These are phyloP conservation scores for Otatea glauca DNA, from an alignment of 176 grass and related monocot species.

Conservation along the genomic window DNA sequence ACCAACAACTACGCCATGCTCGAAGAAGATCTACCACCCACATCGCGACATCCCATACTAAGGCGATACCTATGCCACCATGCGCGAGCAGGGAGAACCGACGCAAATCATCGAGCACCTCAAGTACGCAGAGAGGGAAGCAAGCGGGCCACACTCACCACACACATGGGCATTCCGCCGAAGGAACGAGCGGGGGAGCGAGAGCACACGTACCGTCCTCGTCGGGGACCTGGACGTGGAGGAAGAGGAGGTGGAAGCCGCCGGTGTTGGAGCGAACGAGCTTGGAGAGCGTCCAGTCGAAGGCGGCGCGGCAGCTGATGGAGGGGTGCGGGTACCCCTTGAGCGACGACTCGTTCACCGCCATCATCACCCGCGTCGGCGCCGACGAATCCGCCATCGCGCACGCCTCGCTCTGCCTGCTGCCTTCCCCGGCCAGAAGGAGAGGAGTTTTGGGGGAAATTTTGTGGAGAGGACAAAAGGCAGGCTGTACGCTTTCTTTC, in stretches of 20 bases:
- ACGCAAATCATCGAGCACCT: constrained; percentile 30
- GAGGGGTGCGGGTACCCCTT: constrained; percentile 90
- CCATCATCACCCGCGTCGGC: constrained; percentile 82
- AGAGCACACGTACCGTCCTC: constrained; percentile 67
- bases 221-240: constrained; percentile 87
- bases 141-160: background rate
- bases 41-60: constrained; percentile 4
- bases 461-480: constrained; percentile 26
- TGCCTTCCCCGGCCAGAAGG: constrained; percentile 49
- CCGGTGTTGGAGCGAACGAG: constrained; percentile 80
- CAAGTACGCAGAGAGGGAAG: background rate
- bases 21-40: background rate
- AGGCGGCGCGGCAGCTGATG: constrained; percentile 81
- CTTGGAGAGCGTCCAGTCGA: constrained; percentile 93
- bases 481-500: background rate
- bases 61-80: background rate
- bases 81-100: background rate
- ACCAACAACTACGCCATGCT: background rate
- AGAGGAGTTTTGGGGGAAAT: constrained; percentile 31
- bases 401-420: constrained; percentile 1
- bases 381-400: constrained; percentile 55
- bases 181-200: background rate
- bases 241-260: constrained; percentile 84
- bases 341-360: constrained; percentile 91
- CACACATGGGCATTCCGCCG: background rate